A percentile compares a stretch with the other conserved stretches of the same genome.
Conservation (phyloP, 2,329 filamentous ascomycete genomes). For the Alternaria infectoria region DNA sequence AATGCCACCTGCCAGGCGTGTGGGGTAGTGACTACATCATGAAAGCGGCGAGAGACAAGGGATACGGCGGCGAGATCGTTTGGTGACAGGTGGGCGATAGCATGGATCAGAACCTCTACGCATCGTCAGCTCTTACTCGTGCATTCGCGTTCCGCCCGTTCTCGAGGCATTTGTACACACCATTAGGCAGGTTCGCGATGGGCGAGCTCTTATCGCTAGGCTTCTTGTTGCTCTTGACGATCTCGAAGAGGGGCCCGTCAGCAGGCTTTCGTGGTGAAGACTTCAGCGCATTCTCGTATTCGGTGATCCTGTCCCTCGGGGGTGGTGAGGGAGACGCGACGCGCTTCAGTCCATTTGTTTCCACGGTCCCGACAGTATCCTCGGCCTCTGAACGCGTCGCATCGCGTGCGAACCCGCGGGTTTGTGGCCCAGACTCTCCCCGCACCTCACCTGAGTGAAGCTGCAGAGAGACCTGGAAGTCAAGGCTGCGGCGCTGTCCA, state of each 20-base stretch:
- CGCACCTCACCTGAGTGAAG: constrained; percentile 46
- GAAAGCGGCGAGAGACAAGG: constrained; percentile 86
- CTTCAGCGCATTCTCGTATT: constrained; percentile 60
- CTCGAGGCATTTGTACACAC: constrained; percentile 57
- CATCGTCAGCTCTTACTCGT: constrained; percentile 17
- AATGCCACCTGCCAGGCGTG: constrained; percentile 96
- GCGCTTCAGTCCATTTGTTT: constrained; percentile 38
- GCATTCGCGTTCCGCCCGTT: background rate
- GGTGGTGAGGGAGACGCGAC: constrained; percentile 27
- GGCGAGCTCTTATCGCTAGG: constrained; percentile 55
- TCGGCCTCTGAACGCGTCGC: constrained; percentile 28
- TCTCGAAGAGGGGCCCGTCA: constrained; percentile 58
- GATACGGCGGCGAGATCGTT: constrained; percentile 82
- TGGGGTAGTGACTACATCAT: constrained; percentile 83
- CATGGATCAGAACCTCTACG: constrained; percentile 87
- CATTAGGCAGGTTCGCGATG: constrained; percentile 76
- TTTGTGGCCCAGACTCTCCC: constrained; percentile 28
- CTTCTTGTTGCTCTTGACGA: constrained; percentile 56
- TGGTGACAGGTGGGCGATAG: constrained; percentile 87
- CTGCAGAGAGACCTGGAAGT: constrained; percentile 53
- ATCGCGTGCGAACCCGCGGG: constrained; percentile 24
- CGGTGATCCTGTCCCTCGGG: constrained; percentile 58
- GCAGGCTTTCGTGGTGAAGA: constrained; percentile 47
- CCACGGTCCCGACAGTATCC: constrained; percentile 15
- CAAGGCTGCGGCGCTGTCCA: constrained; percentile 59